These are phyloP conservation scores for Penicillium angulare DNA, from an alignment of 495 filamentous ascomycete genomes.

Conservation along the genomic window DNA sequence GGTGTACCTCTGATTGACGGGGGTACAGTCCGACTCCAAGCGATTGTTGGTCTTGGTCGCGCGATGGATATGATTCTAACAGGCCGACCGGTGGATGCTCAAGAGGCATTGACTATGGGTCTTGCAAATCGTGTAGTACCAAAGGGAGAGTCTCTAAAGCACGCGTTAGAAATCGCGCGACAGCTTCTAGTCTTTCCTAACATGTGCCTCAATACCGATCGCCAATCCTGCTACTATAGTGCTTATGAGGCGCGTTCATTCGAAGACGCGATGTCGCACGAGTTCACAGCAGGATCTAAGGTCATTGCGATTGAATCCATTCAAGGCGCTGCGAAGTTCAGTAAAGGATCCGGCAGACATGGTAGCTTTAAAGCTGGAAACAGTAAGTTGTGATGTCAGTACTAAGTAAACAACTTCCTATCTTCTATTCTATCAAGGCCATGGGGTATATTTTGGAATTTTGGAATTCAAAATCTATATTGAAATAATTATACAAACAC, in stretches of 20 bases:
- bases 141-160: slow-evolving; percentile 43
- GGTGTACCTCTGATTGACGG: slow-evolving; percentile 52
- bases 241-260: slow-evolving; percentile 42
- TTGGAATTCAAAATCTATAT: not conserved
- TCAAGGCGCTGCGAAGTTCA: slow-evolving; percentile 42
- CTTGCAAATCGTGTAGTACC: slow-evolving; percentile 48
- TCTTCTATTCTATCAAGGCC: too few species aligned
- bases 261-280: slow-evolving; percentile 41
- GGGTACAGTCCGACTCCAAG: slow-evolving; percentile 47
- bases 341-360: slow-evolving; percentile 38
- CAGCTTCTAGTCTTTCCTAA: slow-evolving; percentile 46
- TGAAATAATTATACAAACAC: slow-evolving; percentile 1
- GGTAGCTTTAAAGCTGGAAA: slow-evolving; percentile 40
- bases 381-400: slow-evolving; percentile 20
- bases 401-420: too few species aligned
- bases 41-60: slow-evolving; percentile 47
- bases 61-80: slow-evolving; percentile 54
- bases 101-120: slow-evolving; percentile 48
- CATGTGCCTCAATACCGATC: slow-evolving; percentile 42
- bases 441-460: too few species aligned
- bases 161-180: slow-evolving; percentile 39
- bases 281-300: slow-evolving; percentile 39
- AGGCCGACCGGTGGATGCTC: slow-evolving; percentile 39
- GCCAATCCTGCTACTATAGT: slow-evolving; percentile 39
- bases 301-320: slow-evolving; percentile 40